Conservation (phyloP, 140 eudicot genomes). For the Stevia rebaudiana region DNA sequence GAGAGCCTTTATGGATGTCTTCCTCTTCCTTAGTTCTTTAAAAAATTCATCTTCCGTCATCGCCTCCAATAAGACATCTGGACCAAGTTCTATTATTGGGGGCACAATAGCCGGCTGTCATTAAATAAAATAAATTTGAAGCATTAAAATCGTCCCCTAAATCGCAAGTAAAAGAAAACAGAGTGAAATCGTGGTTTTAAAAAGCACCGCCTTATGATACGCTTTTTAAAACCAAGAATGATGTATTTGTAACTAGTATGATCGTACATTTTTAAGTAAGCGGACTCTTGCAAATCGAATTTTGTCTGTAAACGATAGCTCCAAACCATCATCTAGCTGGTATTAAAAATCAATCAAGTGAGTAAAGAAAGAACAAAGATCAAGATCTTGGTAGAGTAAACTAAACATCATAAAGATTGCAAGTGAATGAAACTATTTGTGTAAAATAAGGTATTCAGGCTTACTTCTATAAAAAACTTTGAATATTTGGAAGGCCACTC, state of each 20-base stretch:
- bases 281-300: constrained; percentile 95
- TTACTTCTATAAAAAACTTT: constrained; percentile 86
- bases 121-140: constrained; percentile 1
- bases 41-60: constrained; percentile 60
- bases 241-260: background rate
- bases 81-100: constrained; percentile 97
- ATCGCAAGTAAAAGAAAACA: no score
- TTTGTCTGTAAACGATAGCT: constrained; percentile 91
- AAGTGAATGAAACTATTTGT: background rate
- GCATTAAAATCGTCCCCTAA: background rate
- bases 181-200: background rate
- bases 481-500: constrained; percentile 99
- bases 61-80: constrained; percentile 82
- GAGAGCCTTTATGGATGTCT: constrained; percentile 71
- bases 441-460: constrained; percentile 4
- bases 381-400: background rate
- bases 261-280: constrained; percentile 59
- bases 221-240: background rate
- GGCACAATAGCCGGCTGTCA: constrained; percentile 69
- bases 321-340: constrained; percentile 94
- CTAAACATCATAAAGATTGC: background rate
- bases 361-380: background rate
- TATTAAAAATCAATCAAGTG: constrained; percentile 6
- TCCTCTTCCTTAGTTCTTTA: constrained; percentile 59
- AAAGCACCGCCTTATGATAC: no score